These are phyloP conservation scores for Heliamphora ciliata DNA, from an alignment of 179 eudicot genomes.

Conservation along the genomic window DNA sequence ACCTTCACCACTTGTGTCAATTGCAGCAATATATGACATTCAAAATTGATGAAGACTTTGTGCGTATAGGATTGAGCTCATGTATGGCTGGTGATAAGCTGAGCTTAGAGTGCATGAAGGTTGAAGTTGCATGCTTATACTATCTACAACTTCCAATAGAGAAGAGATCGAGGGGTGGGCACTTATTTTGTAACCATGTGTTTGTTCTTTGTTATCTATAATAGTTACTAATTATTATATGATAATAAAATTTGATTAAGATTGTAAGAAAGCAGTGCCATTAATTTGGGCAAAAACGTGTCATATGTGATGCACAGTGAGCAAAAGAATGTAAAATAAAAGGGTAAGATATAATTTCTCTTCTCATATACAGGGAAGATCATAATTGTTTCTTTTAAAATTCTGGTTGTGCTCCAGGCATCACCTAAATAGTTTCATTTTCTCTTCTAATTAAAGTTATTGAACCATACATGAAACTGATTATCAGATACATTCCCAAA, in stretches of 20 bases:
- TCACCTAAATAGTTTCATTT: neutral
- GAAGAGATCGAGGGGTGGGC: slow-evolving; percentile 60
- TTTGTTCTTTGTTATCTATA: too few species aligned
- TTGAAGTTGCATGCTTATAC: slow-evolving; percentile 22
- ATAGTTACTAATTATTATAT: too few species aligned
- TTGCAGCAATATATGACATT: slow-evolving; percentile 28
- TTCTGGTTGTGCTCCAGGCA: neutral
- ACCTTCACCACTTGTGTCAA: neutral
- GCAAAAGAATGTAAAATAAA: neutral
- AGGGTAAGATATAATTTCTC: too few species aligned
- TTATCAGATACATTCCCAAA: neutral
- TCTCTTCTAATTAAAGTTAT: neutral
- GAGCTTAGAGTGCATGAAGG: slow-evolving; percentile 51
- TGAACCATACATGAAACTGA: neutral
- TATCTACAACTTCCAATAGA: slow-evolving; percentile 10
- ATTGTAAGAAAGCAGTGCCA: neutral
- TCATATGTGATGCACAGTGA: neutral
- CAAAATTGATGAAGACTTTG: too few species aligned
- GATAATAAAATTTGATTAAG: neutral
- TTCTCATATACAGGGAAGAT: neutral
- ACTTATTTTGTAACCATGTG: neutral
- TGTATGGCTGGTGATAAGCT: slow-evolving; percentile 41
- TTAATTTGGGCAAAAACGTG: neutral
- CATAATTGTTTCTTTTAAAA: too few species aligned
- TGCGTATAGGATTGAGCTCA: neutral